Conservation (phyloP, 495 filamentous ascomycete genomes). For the Penicillium salamii region DNA sequence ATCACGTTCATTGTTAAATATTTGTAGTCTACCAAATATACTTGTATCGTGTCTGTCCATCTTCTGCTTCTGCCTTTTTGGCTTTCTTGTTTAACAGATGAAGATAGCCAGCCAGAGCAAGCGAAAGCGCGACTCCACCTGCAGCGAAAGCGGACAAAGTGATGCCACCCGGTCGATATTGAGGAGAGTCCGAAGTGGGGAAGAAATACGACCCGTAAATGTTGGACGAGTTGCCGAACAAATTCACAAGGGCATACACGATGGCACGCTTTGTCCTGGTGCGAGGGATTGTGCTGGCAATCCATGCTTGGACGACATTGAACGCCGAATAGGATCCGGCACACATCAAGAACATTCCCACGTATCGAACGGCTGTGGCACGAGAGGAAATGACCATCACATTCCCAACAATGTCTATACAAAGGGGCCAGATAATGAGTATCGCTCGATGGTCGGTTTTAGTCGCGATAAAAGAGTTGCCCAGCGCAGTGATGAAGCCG, state of each 20-base stretch:
- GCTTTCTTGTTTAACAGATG: conserved; percentile 9
- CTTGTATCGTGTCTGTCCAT: conserved; percentile 13
- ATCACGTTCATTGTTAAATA: background rate
- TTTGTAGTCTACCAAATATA: conserved; percentile 12
- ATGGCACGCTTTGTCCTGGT: conserved; percentile 20
- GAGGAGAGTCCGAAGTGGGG: background rate
- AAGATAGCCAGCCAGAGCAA: background rate
- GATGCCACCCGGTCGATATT: conserved; percentile 1
- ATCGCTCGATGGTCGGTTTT: conserved; percentile 28
- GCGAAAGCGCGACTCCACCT: conserved; percentile 6
- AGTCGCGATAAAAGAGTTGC: conserved; percentile 46
- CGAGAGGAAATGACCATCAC: conserved; percentile 12
- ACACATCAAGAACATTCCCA: conserved; percentile 27
- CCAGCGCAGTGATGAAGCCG: conserved; percentile 25
- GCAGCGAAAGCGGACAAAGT: conserved; percentile 22
- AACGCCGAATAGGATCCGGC: conserved; percentile 23
- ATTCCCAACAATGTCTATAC: conserved; percentile 15
- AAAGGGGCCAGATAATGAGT: conserved; percentile 14
- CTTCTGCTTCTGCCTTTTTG: conserved; percentile 2
- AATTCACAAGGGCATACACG: conserved; percentile 10
- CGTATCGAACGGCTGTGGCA: conserved; percentile 16
- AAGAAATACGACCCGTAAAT: conserved; percentile 28
- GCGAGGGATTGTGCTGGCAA: conserved; percentile 20
- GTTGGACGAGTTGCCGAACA: conserved; percentile 20
- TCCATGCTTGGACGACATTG: conserved; percentile 21